Evolutionary conservation across 306 rosid species (phyloP).

Genomic region (Carpinus viminea): DNA sequence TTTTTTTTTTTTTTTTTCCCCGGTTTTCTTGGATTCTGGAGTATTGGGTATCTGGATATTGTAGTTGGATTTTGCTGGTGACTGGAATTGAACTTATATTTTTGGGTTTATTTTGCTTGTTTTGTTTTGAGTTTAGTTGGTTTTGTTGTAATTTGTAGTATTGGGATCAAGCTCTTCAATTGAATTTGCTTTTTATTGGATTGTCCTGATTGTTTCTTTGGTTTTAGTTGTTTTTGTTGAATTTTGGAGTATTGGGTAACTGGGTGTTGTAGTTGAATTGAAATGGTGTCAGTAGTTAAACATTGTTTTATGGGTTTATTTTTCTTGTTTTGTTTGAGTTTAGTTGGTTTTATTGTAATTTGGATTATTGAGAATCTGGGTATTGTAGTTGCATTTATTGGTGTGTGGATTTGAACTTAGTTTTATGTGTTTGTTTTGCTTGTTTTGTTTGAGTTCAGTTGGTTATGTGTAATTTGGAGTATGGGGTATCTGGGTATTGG

Average conservation of each 20-base stretch:
- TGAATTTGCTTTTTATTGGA: not conserved
- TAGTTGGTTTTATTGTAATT: not conserved
- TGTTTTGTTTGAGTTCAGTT: slow-evolving; percentile 1
- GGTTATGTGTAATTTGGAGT: slow-evolving; percentile 1
- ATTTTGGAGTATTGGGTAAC: not conserved
- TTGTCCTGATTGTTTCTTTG: not conserved
- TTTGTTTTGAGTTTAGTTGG: not conserved
- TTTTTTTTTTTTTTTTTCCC: not conserved
- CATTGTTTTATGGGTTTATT: not conserved
- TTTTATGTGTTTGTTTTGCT: not conserved
- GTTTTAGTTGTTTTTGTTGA: not conserved
- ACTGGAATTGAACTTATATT: not conserved
- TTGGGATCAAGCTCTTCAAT: not conserved
- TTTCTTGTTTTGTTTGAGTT: not conserved
- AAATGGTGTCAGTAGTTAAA: not conserved
- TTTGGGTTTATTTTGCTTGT: not conserved
- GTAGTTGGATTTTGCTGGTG: not conserved
- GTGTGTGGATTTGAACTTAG: not conserved
- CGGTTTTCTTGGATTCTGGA: not conserved
- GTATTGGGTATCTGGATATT: not conserved
- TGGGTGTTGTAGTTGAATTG: not conserved
- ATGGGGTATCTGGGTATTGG: slow-evolving; percentile 8
- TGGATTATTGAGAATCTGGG: not conserved
- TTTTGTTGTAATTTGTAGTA: not conserved
- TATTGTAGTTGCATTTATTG: not conserved